These are phyloP conservation scores for Physocladia obscura DNA, from an alignment of 192 early-diverging fungal genomes.

Conservation along the genomic window DNA sequence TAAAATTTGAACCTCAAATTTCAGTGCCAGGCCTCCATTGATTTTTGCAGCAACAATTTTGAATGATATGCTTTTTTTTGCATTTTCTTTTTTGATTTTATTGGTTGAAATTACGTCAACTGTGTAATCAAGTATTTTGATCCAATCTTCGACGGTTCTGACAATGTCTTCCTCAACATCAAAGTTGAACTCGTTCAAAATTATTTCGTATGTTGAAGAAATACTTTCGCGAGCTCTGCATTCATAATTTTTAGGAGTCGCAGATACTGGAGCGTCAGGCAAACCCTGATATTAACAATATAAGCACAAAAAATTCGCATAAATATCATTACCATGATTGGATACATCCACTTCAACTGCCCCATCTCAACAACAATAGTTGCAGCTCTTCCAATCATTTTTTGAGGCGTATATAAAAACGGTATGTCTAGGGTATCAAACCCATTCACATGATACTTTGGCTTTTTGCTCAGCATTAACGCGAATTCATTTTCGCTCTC, in stretches of 20 bases:
- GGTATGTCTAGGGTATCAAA: conserved; percentile 49
- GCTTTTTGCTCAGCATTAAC: conserved; percentile 33
- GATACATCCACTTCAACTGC: conserved; percentile 47
- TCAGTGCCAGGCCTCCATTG: conserved; percentile 22
- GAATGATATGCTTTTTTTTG: background rate
- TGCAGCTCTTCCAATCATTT: conserved; percentile 37
- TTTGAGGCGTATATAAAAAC: conserved; percentile 40
- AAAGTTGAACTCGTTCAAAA: conserved; percentile 28
- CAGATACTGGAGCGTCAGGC: conserved; percentile 28
- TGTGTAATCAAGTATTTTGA: background rate
- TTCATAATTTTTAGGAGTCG: conserved; percentile 29
- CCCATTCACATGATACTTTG: conserved; percentile 31
- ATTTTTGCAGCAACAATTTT: conserved; percentile 10
- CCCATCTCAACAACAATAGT: conserved; percentile 45
- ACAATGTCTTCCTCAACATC: conserved; percentile 17
- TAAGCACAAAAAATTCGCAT: background rate
- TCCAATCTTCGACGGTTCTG: conserved; percentile 15
- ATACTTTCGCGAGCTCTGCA: conserved; percentile 34
- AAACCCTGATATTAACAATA: conserved; percentile 31
- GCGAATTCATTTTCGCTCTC: conserved; percentile 26
- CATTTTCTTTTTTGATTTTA: background rate
- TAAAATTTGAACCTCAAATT: conserved; percentile 8
- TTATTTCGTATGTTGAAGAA: conserved; percentile 18
- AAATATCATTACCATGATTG: conserved; percentile 39
- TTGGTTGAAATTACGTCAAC: conserved; percentile 2